Evolutionary conservation across 2,329 filamentous ascomycete species (phyloP).

Genomic region (Neopestalotiopsis sp.): DNA sequence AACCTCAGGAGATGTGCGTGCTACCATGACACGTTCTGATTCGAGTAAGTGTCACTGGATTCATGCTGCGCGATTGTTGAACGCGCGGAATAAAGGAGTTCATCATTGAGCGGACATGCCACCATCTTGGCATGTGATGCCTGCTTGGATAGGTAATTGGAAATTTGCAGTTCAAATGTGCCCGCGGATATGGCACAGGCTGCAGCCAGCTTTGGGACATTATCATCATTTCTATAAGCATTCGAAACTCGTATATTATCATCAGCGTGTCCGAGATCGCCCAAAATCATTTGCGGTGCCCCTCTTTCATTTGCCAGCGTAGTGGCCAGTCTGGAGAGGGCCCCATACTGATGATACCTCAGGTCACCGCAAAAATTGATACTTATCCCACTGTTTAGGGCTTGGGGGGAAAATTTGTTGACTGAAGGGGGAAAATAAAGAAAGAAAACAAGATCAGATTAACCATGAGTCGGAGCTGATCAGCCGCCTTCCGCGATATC

Average conservation of each 20-base stretch:
- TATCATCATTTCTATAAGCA: conserved; percentile 2
- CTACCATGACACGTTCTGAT: background rate
- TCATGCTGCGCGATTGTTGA: too few species aligned
- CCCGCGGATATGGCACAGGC: background rate
- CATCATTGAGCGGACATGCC: background rate
- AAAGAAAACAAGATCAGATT: background rate
- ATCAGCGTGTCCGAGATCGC: background rate
- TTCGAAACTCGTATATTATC: background rate
- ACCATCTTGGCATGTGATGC: background rate
- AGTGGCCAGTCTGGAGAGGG: background rate
- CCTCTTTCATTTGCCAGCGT: background rate
- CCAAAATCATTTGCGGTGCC: background rate
- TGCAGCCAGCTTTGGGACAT: background rate
- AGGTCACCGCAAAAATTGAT: background rate
- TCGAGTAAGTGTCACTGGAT: background rate
- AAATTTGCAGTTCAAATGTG: background rate
- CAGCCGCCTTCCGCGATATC: background rate
- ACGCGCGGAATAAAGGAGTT: background rate
- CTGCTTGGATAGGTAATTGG: background rate
- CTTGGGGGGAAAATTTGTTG: background rate
- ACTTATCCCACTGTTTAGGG: background rate
- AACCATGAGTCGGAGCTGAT: background rate
- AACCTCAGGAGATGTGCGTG: background rate
- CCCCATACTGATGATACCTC: background rate
- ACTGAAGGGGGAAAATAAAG: too few species aligned